Conservation (phyloP, 495 filamentous ascomycete species). For the Extremus antarcticus region DNA sequence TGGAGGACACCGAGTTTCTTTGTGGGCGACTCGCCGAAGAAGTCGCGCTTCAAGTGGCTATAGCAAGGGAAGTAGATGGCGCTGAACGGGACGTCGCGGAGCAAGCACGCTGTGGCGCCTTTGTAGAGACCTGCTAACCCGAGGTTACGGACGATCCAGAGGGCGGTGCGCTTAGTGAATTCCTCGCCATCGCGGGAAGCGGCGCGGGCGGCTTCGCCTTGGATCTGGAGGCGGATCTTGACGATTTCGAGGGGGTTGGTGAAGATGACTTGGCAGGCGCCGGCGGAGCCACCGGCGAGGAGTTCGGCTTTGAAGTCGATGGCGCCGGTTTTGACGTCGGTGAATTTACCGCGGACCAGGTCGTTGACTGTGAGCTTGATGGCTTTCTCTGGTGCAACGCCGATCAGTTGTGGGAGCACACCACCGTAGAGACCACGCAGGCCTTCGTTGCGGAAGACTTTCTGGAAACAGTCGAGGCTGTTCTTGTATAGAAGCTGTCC, state of each 20-base stretch:
- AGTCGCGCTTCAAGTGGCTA: constrained; percentile 81
- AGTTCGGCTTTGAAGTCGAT: constrained; percentile 67
- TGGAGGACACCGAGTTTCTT: constrained; percentile 89
- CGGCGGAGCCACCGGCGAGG: constrained; percentile 79
- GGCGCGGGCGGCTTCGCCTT: constrained; percentile 86
- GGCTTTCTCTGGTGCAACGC: constrained; percentile 95
- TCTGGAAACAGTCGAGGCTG: constrained; percentile 82
- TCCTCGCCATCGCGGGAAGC: constrained; percentile 48
- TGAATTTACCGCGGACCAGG: constrained; percentile 65
- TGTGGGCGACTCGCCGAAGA: constrained; percentile 80
- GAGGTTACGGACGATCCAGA: constrained; percentile 94
- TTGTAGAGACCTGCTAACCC: constrained; percentile 95
- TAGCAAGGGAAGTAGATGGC: constrained; percentile 99
- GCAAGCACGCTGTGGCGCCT: constrained; percentile 88
- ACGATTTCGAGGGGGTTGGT: constrained; percentile 98
- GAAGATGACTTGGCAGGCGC: constrained; percentile 93
- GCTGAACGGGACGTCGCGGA: constrained; percentile 94
- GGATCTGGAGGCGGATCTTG: constrained; percentile 95
- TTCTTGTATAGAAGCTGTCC: constrained; percentile 92
- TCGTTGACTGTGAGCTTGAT: constrained; percentile 99
- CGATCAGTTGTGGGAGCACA: constrained; percentile 86
- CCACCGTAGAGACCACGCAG: constrained; percentile 84
- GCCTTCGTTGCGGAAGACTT: constrained; percentile 89
- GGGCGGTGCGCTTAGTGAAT: constrained; percentile 73
- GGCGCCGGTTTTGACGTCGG: constrained; percentile 61